Percentiles rank a stretch among this genome's conserved stretches.
Evolutionary conservation across 2,329 filamentous ascomycete species (phyloP).

Genomic region (Apiospora phragmitis): DNA sequence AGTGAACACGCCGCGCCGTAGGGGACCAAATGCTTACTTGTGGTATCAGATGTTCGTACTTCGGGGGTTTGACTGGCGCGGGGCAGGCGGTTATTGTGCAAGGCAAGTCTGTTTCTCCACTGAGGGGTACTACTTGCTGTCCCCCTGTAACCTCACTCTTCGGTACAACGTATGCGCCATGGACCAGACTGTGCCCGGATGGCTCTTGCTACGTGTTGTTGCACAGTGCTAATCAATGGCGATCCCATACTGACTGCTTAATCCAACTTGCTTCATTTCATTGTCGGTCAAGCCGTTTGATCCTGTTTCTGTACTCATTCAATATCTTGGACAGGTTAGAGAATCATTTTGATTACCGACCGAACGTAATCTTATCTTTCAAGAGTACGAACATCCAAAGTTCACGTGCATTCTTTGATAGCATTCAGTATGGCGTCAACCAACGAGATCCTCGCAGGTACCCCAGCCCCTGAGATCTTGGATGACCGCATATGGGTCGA

Average conservation of each 20-base stretch:
- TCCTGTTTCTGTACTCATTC: not conserved
- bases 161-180: not conserved
- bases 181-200: not conserved
- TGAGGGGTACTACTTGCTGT: not conserved
- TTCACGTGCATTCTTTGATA: not conserved
- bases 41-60: not conserved
- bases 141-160: not conserved
- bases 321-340: not conserved
- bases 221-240: not conserved
- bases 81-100: not conserved
- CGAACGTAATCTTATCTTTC: not conserved
- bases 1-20: not conserved
- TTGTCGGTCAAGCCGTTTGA: not conserved
- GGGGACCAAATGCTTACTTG: too few relatives aligned
- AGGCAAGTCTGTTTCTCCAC: not conserved
- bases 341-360: not conserved
- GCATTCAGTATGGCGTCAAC: constrained; percentile 12
- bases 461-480: constrained; percentile 53
- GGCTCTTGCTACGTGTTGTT: not conserved
- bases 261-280: constrained; percentile 7
- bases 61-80: not conserved
- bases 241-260: not conserved
- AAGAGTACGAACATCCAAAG: not conserved
- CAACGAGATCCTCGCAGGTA: constrained; percentile 21
- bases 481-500: constrained; percentile 93